Evolutionary conservation across 2,329 filamentous ascomycete genomes (phyloP).

Genomic region (Nemania sp.): DNA sequence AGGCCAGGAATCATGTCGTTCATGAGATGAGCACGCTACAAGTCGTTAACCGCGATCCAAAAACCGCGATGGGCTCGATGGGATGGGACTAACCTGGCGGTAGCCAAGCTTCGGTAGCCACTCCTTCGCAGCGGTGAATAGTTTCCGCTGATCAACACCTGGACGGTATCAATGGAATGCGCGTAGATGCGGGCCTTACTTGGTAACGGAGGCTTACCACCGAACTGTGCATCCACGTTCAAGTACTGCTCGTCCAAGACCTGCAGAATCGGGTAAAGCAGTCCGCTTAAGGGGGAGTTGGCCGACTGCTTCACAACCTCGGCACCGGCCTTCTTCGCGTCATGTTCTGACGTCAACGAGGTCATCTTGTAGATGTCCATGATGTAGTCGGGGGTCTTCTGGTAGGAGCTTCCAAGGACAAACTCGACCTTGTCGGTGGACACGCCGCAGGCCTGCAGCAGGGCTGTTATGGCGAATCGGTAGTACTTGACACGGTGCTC

Average conservation of each 20-base stretch:
- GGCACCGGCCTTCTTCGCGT: conserved; percentile 83
- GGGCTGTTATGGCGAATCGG: conserved; percentile 71
- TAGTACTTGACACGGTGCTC: conserved; percentile 85
- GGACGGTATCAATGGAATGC: conserved; percentile 4
- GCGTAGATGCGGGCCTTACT: not conserved
- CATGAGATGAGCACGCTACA: conserved; percentile 66
- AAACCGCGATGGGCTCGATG: not conserved
- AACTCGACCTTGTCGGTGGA: conserved; percentile 80
- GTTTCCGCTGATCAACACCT: conserved; percentile 80
- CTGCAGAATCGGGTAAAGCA: conserved; percentile 87
- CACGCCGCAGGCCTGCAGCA: conserved; percentile 79
- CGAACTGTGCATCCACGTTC: conserved; percentile 85
- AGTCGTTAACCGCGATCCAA: not conserved
- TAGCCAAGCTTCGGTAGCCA: conserved; percentile 86
- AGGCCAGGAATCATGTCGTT: conserved; percentile 91
- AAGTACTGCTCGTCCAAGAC: conserved; percentile 90
- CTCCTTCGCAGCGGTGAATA: conserved; percentile 85
- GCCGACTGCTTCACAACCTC: conserved; percentile 93
- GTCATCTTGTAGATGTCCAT: conserved; percentile 87
- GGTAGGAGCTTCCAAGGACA: conserved; percentile 83
- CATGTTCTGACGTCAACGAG: conserved; percentile 65
- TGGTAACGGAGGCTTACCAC: conserved; percentile 52
- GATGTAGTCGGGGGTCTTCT: conserved; percentile 72
- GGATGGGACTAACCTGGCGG: conserved; percentile 48
- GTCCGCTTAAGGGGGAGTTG: conserved; percentile 73